Evolutionary conservation across 2,329 filamentous ascomycete genomes (phyloP).

Genomic region (Myriosclerotinia scirpicola): DNA sequence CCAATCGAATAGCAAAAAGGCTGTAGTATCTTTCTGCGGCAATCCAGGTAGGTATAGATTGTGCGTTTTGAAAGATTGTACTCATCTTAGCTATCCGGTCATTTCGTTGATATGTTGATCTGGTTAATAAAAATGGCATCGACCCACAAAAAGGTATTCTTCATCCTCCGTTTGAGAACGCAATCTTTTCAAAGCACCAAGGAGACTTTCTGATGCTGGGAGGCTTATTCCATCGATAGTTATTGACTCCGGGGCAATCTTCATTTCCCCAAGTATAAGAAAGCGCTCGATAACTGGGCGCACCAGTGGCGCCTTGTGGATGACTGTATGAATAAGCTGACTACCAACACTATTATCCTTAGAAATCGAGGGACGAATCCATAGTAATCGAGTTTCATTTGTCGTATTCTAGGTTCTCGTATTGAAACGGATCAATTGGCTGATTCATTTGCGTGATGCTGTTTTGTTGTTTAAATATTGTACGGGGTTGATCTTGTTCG

Average conservation of each 20-base stretch:
- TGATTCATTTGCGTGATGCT: not conserved
- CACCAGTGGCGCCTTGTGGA: constrained; percentile 27
- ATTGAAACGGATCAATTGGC: constrained; percentile 11
- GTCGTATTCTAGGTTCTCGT: constrained; percentile 10
- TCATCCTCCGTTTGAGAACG: constrained; percentile 24
- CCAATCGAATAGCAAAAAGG: constrained; percentile 27
- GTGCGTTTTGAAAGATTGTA: constrained; percentile 33
- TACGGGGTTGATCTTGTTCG: not conserved
- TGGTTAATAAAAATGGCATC: constrained; percentile 38
- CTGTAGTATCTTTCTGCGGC: constrained; percentile 26
- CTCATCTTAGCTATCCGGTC: constrained; percentile 34
- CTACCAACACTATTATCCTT: constrained; percentile 23
- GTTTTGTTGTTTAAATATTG: not conserved
- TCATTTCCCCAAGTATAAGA: constrained; percentile 35
- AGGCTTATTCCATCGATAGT: constrained; percentile 25
- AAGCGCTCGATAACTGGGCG: constrained; percentile 32
- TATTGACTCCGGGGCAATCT: constrained; percentile 20
- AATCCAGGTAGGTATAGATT: constrained; percentile 33
- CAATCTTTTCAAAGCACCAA: constrained; percentile 31
- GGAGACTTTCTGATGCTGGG: constrained; percentile 30
- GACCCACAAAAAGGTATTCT: constrained; percentile 32
- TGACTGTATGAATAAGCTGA: constrained; percentile 29
- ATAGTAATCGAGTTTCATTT: constrained; percentile 28
- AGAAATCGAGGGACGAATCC: constrained; percentile 23
- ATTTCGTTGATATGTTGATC: constrained; percentile 28